Base-by-base conservation (phyloP, 345 rosid species). In the Brassica juncea region DNA sequence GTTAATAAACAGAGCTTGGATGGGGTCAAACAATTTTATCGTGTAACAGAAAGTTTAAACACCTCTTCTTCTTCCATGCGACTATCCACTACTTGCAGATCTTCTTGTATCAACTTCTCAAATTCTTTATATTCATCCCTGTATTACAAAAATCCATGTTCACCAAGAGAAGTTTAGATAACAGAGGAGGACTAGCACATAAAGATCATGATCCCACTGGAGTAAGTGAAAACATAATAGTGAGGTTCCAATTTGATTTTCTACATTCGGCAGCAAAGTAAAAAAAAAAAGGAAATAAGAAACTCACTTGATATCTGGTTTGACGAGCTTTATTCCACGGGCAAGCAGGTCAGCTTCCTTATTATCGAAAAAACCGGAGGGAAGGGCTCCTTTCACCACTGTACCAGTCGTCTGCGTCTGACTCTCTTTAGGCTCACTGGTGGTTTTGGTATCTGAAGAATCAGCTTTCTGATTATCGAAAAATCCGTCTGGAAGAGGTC, bases 51-150 rank as follows among this genome's bases (percentile, higher is more conserved):
- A 54, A 81, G 59, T 66, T 27, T 32, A 8, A 81, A 55, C 35
- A 92, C 99, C 97, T 95, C 98, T 71, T 93, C 99, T 85, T 95
- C 99, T 86, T 91, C 99, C 86, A 95, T 71, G 16, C 98, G 94
- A 68, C 86, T 80, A 83, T 95, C 99, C 44, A 95, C 99, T 82
- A 86, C 94, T 74, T 76, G 86, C 86, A 95, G 78, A 80, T 95
- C 97, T 44, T 90, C 99, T 83, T 93, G 92, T 69, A 95, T 95
- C 86, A 88, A 76, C 87, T 90, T 95, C 82, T 95, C 97, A 39
- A 93, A 93, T 78, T 91, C 98, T 82, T 89, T 95, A 89, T 93
- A 93, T 84, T 93, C 97, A 35, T 93, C 98, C 73, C 99, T 94
- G 78, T 42, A 11, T 9, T 23, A 10, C 15, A 65, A 57, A n/a